Base-by-base conservation (phyloP, 2,329 filamentous ascomycete genomes). In the Aspergillus aculeatus region DNA sequence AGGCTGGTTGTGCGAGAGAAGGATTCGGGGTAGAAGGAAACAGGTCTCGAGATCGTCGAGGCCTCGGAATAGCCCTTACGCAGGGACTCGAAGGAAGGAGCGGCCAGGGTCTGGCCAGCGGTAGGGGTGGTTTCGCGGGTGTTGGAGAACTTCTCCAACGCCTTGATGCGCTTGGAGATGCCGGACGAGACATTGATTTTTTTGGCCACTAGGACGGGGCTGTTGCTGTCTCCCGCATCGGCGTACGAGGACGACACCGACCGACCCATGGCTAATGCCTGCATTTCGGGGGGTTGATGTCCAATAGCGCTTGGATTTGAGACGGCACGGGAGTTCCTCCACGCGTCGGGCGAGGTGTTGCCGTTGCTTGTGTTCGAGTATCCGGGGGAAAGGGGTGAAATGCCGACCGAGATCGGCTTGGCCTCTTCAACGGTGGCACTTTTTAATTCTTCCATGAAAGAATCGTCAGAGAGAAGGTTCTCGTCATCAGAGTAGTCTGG, bases 111-210 rank as follows among this genome's bases (percentile, higher is more conserved):
- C 62, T 69, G 62, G 65, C 57, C 56, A 31, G 69, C 57, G 69
- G 56, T 70, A 63, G 63, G 63, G 10, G 72, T 66, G 49, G 74
- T 63, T 65, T 75, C 68, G 59, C 73, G 67, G 77, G 60, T 88
- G 83, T 65, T 80, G 3, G 82, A 82, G 57, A 95, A 83, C 74
- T 92, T 93, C 72, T 96, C 91, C 56, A 99, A 81, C 6, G 93
- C 92, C 75, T 96, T 96, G 74, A 98, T 98, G 47, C 95, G 89
- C 73, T 94, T 91, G 3, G 94, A 96, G 62, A 99, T 97, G 66
- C 91, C 92, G 9, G 90, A 92, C 7, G 92, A 93, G 24, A 98
- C 85, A 69, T 91, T 95, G 65, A 88, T 83, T 73, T 93, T 96
- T 73, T 90, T 92, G 3, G 85, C 80, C 50, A 83, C 79, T 53